Evolutionary conservation across 2,329 filamentous ascomycete species (phyloP), one percentile per base, ranked within the genome.

Genomic region (Hypoxylon sp.): DNA sequence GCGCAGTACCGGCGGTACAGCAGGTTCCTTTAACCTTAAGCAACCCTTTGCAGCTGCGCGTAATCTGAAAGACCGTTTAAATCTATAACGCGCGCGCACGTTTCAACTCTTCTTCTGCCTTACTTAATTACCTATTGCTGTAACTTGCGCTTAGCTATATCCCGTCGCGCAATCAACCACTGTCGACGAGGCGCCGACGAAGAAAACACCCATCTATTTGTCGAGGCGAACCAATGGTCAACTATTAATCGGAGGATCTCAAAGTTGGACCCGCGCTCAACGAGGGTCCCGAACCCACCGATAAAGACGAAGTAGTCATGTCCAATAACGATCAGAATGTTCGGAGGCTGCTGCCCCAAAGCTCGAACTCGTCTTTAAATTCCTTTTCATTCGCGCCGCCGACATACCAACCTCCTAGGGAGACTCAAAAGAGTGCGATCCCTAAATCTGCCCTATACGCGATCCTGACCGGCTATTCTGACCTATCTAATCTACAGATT

Each of bases 391-490:
- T 94, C 82, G 89, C 90, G 80, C 90, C 92, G 73, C 84, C 84
- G 70, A 81, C 85, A 57, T 85, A 82, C 59, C 82, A 88, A 82
- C 77, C 88, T 76, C 88, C 88, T 69, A 87, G 91, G 74, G 92
- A 94, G 80, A 93, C 92, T 67, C 92, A 95, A 78, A 95, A 94
- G 84, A 95, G 92, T 95, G 85, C 85, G 91, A 79, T 31, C 35
- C 53, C 48, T 62, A 54, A 69, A 42, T 24, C 47, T 62, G 19
- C 51, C 63, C 67, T 64, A 59, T 60, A 47, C 59, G 24, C 51
- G 35, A 63, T 54, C 59, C 37, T 61, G 31, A 13, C 35, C 59
- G 29, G 37, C 63, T 65, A n/a, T 63, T 62, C 72, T 74, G 64
- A 73, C 71, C 17, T 60, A 42, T 31, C 62, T 37, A 42, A 48